Evolutionary conservation across 1,284 basidiomycete genomes (phyloP), one percentile per base, ranked within the genome.

Genomic region (Lignosus rhinocerotis): DNA sequence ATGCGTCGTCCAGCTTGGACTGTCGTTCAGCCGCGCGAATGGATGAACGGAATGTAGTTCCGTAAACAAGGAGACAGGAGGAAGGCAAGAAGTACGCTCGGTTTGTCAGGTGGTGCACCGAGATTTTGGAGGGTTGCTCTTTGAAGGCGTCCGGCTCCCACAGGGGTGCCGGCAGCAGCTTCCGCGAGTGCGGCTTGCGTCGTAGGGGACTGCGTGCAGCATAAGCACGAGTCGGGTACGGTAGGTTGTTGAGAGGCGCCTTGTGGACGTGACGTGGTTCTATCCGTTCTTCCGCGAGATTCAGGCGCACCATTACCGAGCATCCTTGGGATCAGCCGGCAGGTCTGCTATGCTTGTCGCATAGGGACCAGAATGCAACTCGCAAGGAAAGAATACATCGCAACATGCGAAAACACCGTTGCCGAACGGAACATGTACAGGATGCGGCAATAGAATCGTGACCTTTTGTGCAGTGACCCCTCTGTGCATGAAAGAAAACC

Each of bases 41-140:
- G 19, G 39, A 51, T 36, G 41, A 12, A 41, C 48, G 33, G 54
- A 12, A 44, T 30, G 43, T 32, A 30, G 44, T 42, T 34, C 44
- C 49, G 44, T 42, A 17, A 6, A 19, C 8, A 6, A 19, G 9
- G 30, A 25, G 21, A 17, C 11, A 6, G 16, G 36, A 39, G 36
- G 36, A 50, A 16, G 32, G 21, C 31, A 10, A 17, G 47, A 43
- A 31, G 25, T 31, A 41, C 12, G 30, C 30, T 12, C 33, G 47
- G 32, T 43, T 44, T 30, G 51, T 58, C 62, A 60, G 49, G 34
- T 58, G 62, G 60, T 41, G 43, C 4, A 38, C 59, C 56, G 59
- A 58, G 51, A 51, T 56, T 58, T 53, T n/a, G 31, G 33, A 58
- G 53, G 6, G 6, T 25, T 25, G 39, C 59, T 33, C 45, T 53